Evolutionary conservation across 2,329 filamentous ascomycete species (phyloP).

Genomic region (Berkeleyomyces rouxiae): DNA sequence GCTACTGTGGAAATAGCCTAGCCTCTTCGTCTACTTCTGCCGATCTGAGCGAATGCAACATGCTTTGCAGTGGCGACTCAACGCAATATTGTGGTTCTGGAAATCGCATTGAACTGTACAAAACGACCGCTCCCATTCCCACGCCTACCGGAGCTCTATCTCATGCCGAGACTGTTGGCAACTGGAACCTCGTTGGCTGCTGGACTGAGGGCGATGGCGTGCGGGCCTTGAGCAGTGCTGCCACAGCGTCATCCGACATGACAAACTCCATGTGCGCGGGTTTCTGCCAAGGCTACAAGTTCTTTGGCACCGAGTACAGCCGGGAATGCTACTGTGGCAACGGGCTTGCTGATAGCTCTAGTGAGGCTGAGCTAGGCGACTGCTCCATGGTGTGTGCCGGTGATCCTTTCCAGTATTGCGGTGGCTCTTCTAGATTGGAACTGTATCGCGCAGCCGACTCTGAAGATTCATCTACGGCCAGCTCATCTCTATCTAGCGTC

Average conservation of each 20-base stretch:
- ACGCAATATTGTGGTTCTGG: constrained; percentile 28
- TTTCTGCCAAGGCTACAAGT: constrained; percentile 26
- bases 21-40: constrained; percentile 18
- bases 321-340: constrained; percentile 21
- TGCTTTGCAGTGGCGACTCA: constrained; percentile 26
- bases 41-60: constrained; percentile 22
- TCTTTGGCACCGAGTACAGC: constrained; percentile 19
- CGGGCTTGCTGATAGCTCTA: constrained; percentile 20
- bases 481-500: constrained; percentile 9
- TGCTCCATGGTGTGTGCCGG: constrained; percentile 14
- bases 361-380: constrained; percentile 2
- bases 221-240: constrained; percentile 21
- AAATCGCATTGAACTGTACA: constrained; percentile 28
- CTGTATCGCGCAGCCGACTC: constrained; percentile 19
- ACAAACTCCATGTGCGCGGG: constrained; percentile 25
- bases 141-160: constrained; percentile 20
- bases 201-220: constrained; percentile 21
- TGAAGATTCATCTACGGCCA: not conserved
- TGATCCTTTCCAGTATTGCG: constrained; percentile 12
- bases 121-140: constrained; percentile 21
- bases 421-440: constrained; percentile 16
- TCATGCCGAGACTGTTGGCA: constrained; percentile 22
- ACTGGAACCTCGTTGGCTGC: constrained; percentile 24
- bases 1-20: constrained; percentile 33
- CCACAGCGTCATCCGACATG: constrained; percentile 21